Evolutionary conservation across 306 rosid genomes (phyloP).

Genomic region (Cajanus cajan): DNA sequence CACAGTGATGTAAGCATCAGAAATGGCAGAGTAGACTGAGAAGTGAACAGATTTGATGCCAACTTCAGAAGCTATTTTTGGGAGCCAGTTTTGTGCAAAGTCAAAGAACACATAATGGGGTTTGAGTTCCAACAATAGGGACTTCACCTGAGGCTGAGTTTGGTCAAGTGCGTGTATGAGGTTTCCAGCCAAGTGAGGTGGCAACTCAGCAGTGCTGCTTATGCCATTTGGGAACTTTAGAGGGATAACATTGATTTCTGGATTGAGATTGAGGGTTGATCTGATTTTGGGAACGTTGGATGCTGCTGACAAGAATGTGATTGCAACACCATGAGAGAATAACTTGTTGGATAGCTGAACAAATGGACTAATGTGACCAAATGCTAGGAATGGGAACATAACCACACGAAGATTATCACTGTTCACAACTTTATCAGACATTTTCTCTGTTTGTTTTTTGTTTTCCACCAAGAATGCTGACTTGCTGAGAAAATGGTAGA

Average conservation of each 20-base stretch:
- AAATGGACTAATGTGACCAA: conserved; percentile 57
- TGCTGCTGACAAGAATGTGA: conserved; percentile 49
- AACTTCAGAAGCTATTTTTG: conserved; percentile 45
- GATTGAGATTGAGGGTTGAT: conserved; percentile 34
- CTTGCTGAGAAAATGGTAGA: no score
- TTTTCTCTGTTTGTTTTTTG: neutral
- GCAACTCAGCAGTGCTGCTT: conserved; percentile 40
- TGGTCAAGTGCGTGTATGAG: conserved; percentile 40
- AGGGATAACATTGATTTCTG: conserved; percentile 30
- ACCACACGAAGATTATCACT: conserved; percentile 30
- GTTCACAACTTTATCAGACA: neutral
- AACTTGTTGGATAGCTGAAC: conserved; percentile 54
- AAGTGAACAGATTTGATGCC: conserved; percentile 45
- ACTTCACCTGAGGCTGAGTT: conserved; percentile 37
- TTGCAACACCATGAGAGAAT: conserved; percentile 39
- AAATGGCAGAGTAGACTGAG: conserved; percentile 35
- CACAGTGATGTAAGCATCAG: conserved; percentile 34
- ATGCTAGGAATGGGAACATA: conserved; percentile 57
- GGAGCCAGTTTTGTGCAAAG: conserved; percentile 59
- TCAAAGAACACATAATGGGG: conserved; percentile 51
- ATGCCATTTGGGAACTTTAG: conserved; percentile 35
- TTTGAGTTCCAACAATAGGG: conserved; percentile 40
- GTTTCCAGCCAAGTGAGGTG: conserved; percentile 24
- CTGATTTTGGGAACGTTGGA: conserved; percentile 34
- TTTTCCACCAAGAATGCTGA: neutral